Evolutionary conservation across 768 basidiomycete species (phyloP).

Genomic region (Mycena albidolilacea): DNA sequence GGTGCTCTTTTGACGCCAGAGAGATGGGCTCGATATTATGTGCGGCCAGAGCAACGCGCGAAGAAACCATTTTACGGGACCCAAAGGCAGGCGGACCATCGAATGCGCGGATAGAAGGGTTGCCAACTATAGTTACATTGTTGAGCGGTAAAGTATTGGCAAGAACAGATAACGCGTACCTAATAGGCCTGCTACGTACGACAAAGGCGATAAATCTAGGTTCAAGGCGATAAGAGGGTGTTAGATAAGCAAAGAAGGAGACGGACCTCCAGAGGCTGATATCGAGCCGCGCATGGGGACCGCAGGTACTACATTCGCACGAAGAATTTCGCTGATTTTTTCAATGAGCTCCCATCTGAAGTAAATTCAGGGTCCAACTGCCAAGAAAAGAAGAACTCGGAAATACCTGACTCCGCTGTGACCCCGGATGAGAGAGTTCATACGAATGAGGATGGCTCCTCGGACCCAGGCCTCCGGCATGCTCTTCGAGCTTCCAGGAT

Average conservation of each 20-base stretch:
- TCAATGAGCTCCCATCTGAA: constrained; percentile 79
- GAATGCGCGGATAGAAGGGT: constrained; percentile 77
- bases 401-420: constrained; percentile 77
- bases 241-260: constrained; percentile 13
- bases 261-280: constrained; percentile 81
- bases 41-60: constrained; percentile 63
- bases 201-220: constrained; percentile 59
- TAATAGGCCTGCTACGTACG: constrained; percentile 79
- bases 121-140: constrained; percentile 56
- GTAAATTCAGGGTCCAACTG: neutral
- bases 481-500: constrained; percentile 73
- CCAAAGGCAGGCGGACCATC: constrained; percentile 67
- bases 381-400: neutral
- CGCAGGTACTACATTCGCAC: constrained; percentile 76
- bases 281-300: constrained; percentile 88
- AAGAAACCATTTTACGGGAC: constrained; percentile 65
- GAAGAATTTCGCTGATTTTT: constrained; percentile 75
- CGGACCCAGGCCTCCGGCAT: constrained; percentile 94
- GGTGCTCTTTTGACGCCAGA: constrained; percentile 76
- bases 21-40: constrained; percentile 72
- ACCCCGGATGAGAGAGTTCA: constrained; percentile 87
- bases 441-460: constrained; percentile 83
- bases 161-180: constrained; percentile 48
- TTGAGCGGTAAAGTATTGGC: neutral
- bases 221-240: constrained; percentile 20